phyloP scores from a whole-genome alignment of 805 yeast species.

The Wickerhamomyces bovis region DNA sequence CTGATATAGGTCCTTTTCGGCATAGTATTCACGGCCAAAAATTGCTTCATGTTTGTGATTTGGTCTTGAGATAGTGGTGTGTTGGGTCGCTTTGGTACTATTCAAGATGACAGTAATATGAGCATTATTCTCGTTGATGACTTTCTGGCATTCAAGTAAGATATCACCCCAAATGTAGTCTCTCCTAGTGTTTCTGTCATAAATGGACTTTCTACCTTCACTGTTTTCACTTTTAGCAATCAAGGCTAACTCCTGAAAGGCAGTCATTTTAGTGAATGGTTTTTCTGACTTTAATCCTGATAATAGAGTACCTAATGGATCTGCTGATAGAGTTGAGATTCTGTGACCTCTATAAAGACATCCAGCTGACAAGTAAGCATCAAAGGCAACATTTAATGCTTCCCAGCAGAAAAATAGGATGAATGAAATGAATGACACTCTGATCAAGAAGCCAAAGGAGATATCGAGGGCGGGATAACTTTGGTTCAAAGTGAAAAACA shows the following conservation, averaged over 20 bases:
- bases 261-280: conserved; percentile 51
- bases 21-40: conserved; percentile 30
- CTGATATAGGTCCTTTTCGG: conserved; percentile 7
- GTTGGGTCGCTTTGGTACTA: conserved; percentile 8
- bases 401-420: conserved; percentile 45
- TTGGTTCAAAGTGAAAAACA: conserved; percentile 31
- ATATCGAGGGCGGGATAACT: conserved; percentile 35
- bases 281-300: conserved; percentile 54
- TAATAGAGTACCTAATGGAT: conserved; percentile 57
- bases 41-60: conserved; percentile 18
- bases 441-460: conserved; percentile 26
- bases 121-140: conserved; percentile 44
- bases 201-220: conserved; percentile 47
- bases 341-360: conserved; percentile 64
- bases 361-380: conserved; percentile 65
- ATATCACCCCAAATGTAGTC: conserved; percentile 52
- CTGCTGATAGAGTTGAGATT: conserved; percentile 50
- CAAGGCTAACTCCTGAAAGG: conserved; percentile 71
- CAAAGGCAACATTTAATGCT: conserved; percentile 46
- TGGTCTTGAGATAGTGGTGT: conserved; percentile 9
- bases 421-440: conserved; percentile 29
- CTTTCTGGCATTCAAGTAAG: conserved; percentile 51
- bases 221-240: conserved; percentile 45
- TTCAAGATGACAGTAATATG: conserved; percentile 27
- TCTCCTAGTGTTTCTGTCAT: conserved; percentile 40